Conservation (phyloP, 768 basidiomycete species). For the Pisolithus microcarpus region DNA sequence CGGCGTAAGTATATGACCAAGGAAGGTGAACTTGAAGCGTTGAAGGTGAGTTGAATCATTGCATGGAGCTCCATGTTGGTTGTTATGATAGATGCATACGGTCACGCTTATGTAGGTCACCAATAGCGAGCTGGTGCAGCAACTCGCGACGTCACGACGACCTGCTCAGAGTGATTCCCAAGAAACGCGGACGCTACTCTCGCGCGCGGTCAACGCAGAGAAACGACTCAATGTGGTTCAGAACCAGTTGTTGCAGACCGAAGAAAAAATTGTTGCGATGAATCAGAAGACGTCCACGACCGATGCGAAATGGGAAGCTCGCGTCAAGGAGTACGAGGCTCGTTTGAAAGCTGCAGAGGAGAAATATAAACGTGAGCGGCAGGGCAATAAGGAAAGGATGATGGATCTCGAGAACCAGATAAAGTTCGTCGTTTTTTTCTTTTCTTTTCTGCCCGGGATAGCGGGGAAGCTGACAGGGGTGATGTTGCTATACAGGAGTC, state of each 20-base stretch:
- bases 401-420: slow-evolving; percentile 63
- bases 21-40: slow-evolving; percentile 83
- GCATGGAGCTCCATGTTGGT: not conserved
- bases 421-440: slow-evolving; percentile 39
- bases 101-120: slow-evolving; percentile 43
- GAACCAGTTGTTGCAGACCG: slow-evolving; percentile 76
- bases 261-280: slow-evolving; percentile 74
- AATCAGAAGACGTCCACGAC: slow-evolving; percentile 65
- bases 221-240: slow-evolving; percentile 78
- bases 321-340: slow-evolving; percentile 89
- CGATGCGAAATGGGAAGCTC: slow-evolving; percentile 88
- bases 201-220: slow-evolving; percentile 79
- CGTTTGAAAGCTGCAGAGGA: slow-evolving; percentile 80
- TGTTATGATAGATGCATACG: not conserved
- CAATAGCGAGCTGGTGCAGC: slow-evolving; percentile 65
- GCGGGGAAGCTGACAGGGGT: not conserved
- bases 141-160: slow-evolving; percentile 56
- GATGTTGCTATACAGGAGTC: slow-evolving; percentile 38
- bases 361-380: slow-evolving; percentile 86
- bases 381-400: slow-evolving; percentile 86
- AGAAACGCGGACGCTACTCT: slow-evolving; percentile 62
- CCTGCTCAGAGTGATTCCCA: slow-evolving; percentile 54
- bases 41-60: slow-evolving; percentile 50
- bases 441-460: not conserved
- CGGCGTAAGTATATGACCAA: slow-evolving; percentile 72